Evolutionary conservation across 116 monocot species (phyloP).

Genomic region (Cymodocea nodosa): DNA sequence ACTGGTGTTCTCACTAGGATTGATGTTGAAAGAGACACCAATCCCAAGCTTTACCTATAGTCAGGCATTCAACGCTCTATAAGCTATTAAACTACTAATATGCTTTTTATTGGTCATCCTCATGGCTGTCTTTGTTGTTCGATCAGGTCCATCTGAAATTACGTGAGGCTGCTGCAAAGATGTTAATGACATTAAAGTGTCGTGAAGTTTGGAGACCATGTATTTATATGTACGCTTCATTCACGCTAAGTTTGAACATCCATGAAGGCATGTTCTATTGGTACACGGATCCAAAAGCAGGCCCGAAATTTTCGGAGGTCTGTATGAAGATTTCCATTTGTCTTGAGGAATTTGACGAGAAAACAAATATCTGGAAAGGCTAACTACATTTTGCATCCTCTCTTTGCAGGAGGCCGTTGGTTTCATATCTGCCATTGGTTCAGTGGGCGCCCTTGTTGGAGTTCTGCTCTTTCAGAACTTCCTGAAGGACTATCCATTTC

Average conservation of each 20-base stretch:
- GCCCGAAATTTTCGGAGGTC: slow-evolving; percentile 79
- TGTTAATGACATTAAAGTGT: slow-evolving; percentile 50
- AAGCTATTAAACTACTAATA: too few species aligned
- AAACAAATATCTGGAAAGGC: not conserved
- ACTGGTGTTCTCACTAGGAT: slow-evolving; percentile 43
- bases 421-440: slow-evolving; percentile 52
- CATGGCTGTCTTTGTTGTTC: too few species aligned
- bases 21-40: slow-evolving; percentile 35
- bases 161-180: slow-evolving; percentile 29
- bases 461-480: slow-evolving; percentile 65
- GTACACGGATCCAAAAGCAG: slow-evolving; percentile 55
- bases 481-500: slow-evolving; percentile 58
- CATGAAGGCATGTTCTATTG: slow-evolving; percentile 87
- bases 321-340: not conserved
- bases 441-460: slow-evolving; percentile 60
- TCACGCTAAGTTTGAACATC: slow-evolving; percentile 56
- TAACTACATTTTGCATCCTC: not conserved
- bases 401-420: slow-evolving; percentile 46
- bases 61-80: slow-evolving; percentile 21
- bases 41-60: slow-evolving; percentile 16
- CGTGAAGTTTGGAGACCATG: slow-evolving; percentile 71
- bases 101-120: too few species aligned
- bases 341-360: not conserved
- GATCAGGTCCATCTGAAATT: slow-evolving; percentile 48
- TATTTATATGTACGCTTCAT: slow-evolving; percentile 49